Conservation (phyloP, 2,329 filamentous ascomycete genomes). For the Cadophora malorum region DNA sequence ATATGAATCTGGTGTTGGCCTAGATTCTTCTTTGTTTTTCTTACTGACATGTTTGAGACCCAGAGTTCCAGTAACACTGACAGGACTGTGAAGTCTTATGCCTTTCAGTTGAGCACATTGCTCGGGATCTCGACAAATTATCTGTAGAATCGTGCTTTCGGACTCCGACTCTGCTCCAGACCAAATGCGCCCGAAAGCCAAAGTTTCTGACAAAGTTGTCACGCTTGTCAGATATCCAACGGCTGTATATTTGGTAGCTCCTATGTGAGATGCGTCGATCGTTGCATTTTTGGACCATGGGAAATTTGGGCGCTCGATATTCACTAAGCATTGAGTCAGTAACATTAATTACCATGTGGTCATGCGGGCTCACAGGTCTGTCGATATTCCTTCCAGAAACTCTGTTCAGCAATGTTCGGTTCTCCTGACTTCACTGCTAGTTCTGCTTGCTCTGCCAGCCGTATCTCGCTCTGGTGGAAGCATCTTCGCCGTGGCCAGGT, state of each 20-base stretch:
- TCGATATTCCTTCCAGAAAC: conserved; percentile 41
- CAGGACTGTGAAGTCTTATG: conserved; percentile 59
- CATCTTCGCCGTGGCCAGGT: conserved; percentile 19
- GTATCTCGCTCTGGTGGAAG: conserved; percentile 29
- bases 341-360: conserved; percentile 44
- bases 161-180: conserved; percentile 12
- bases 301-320: neutral
- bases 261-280: neutral
- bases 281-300: neutral
- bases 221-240: conserved; percentile 77
- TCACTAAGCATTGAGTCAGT: conserved; percentile 1
- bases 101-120: conserved; percentile 52
- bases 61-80: conserved; percentile 53
- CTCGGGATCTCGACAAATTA: conserved; percentile 30
- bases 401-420: neutral
- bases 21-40: conserved; percentile 22
- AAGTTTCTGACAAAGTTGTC: conserved; percentile 69
- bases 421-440: neutral
- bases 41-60: conserved; percentile 34
- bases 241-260: conserved; percentile 51
- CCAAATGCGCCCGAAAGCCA: conserved; percentile 69
- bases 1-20: conserved; percentile 14
- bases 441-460: conserved; percentile 19
- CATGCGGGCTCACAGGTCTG: conserved; percentile 33
- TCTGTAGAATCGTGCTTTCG: conserved; percentile 52